Evolutionary conservation across 768 basidiomycete genomes (phyloP).

Genomic region (Auriscalpium microsporum): DNA sequence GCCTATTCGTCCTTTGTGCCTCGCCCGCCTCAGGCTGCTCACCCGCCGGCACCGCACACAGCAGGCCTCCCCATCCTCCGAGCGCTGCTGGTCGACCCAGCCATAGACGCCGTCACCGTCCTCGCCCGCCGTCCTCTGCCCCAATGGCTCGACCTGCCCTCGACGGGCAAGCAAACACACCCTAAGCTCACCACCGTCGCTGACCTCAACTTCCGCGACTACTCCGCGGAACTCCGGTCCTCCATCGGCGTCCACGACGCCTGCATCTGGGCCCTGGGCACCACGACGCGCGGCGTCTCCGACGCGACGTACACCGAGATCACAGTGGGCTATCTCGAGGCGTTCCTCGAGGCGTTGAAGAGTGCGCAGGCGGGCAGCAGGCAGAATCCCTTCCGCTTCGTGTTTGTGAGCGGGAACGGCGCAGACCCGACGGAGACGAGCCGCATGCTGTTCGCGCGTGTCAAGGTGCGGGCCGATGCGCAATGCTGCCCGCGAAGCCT

Average conservation of each 20-base stretch:
- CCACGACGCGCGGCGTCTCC: conserved; percentile 5
- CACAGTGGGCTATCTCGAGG: conserved; percentile 19
- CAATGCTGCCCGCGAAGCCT: no score
- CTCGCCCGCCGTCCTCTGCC: conserved; percentile 20
- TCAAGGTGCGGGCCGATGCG: conserved; percentile 16
- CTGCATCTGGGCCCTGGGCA: conserved; percentile 22
- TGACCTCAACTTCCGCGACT: conserved; percentile 14
- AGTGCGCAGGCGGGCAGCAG: conserved; percentile 10
- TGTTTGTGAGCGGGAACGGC: conserved; percentile 21
- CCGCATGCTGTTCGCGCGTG: conserved; percentile 13
- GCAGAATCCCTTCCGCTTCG: conserved; percentile 18
- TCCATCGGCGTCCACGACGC: conserved; percentile 17
- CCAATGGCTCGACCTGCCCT: conserved; percentile 10
- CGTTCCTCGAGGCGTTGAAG: conserved; percentile 6
- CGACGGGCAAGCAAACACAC: conserved; percentile 3
- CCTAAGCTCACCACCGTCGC: conserved; percentile 16
- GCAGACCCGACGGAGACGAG: conserved; percentile 20
- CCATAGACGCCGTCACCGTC: conserved; percentile 15
- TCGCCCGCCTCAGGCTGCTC: background rate
- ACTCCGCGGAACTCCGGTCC: conserved; percentile 9
- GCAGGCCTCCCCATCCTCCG: conserved; percentile 18
- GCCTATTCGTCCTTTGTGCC: background rate
- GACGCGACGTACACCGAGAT: conserved; percentile 16
- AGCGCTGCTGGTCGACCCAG: conserved; percentile 11
- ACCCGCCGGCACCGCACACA: background rate